Percentiles rank a stretch among this genome's conserved stretches.
Conservation (phyloP, 345 rosid genomes). For the Isatis tinctoria region DNA sequence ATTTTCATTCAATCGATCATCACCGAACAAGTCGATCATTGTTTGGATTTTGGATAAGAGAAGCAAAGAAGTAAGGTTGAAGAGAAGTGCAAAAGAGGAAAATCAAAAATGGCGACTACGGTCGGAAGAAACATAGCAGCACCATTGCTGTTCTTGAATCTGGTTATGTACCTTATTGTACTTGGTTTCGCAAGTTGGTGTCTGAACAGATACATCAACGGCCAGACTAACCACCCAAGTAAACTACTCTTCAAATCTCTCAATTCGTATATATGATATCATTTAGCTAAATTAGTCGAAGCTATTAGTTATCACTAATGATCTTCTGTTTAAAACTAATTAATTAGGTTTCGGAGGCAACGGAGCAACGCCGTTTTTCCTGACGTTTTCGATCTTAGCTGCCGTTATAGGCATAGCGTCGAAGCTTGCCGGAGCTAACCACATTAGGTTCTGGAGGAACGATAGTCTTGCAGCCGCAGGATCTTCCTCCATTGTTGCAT, state of each 20-base stretch:
- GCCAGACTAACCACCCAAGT: slow-evolving; percentile 82
- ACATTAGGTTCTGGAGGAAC: slow-evolving; percentile 72
- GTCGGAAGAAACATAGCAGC: slow-evolving; percentile 85
- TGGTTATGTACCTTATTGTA: slow-evolving; percentile 69
- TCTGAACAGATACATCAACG: slow-evolving; percentile 63
- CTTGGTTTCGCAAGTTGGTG: slow-evolving; percentile 91
- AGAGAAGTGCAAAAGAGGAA: neutral
- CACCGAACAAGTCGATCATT: slow-evolving; percentile 8
- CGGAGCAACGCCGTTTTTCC: slow-evolving; percentile 80
- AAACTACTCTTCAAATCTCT: neutral
- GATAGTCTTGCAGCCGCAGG: slow-evolving; percentile 85
- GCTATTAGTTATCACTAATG: neutral
- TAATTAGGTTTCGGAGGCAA: slow-evolving; percentile 75
- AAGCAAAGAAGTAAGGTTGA: neutral
- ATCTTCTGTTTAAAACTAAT: neutral
- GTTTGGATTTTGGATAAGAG: neutral
- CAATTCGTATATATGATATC: neutral
- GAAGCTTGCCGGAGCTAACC: slow-evolving; percentile 67
- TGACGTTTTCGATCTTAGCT: slow-evolving; percentile 57
- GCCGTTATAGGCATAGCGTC: slow-evolving; percentile 65
- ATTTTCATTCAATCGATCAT: neutral
- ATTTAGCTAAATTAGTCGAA: neutral
- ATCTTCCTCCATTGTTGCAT: slow-evolving; percentile 57
- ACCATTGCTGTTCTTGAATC: slow-evolving; percentile 83
- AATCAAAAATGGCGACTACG: slow-evolving; percentile 47